Evolutionary conservation across 768 basidiomycete genomes (phyloP), one percentile per base, ranked within the genome.

Genomic region (Russula lepida): DNA sequence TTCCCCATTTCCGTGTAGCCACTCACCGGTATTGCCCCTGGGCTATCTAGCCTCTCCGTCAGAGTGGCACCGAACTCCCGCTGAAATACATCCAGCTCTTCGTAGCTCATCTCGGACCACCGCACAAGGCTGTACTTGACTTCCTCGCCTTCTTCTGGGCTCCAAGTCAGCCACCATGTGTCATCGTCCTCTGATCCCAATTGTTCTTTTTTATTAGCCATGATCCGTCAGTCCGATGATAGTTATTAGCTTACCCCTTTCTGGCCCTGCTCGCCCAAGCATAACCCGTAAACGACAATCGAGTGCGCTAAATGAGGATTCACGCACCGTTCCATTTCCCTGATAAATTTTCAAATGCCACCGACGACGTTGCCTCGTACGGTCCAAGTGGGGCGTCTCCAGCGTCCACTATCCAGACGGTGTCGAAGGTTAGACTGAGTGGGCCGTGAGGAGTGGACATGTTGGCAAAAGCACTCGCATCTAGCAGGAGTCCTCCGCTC

Each of bases 321-420:
- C 49, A 57, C 60, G 15, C 44, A 62, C 60, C 60, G 30, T 27
- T 58, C 60, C 60, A 62, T 37, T 23, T 51, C 51, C 56, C 60
- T 9, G 28, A 49, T 27, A 62, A 13, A 53, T 57, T 53, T 19
- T 56, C 60, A 21, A 47, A 62, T 39, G 41, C 46, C 21, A 23
- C 35, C 6, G 60, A 46, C 17, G 50, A 32, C 7, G 51, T 41
- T 1, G 56, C 3, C 44, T 53, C 21, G 44, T 62, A 62, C 11
- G 61, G 61, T 12, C 61, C 61, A 46, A 48, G 4, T 12, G 61
- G 61, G 9, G 35, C 51, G 8, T 11, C 61, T 33, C 35, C 51
- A 15, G 50, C 9, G 6, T 39, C 56, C 37, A 35, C 44, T 6
- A 62, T 35, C 61, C 61, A 62, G 35, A 58, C 51, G 2, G 56